phyloP scores from a whole-genome alignment of 768 basidiomycete species.

The Phylloporus sp. region DNA sequence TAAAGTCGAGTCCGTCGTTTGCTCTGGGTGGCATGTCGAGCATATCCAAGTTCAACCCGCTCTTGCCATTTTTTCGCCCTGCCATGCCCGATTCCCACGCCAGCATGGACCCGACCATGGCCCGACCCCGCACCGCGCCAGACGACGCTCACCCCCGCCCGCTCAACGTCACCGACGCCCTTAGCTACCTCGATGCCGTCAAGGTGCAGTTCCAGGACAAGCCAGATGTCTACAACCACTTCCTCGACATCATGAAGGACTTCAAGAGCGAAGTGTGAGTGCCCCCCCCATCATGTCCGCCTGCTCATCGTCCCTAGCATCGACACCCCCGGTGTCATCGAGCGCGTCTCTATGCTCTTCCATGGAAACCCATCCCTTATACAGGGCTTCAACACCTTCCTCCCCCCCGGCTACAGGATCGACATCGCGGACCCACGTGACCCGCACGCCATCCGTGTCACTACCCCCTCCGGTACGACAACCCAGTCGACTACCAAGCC shows the following conservation, averaged over 20 bases:
- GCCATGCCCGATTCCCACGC: slow-evolving; percentile 14
- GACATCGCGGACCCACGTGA: slow-evolving; percentile 72
- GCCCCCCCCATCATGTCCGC: background rate
- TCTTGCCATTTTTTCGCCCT: background rate
- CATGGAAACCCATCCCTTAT: slow-evolving; percentile 87
- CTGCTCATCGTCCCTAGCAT: slow-evolving; percentile 51
- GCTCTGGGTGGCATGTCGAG: slow-evolving; percentile 45
- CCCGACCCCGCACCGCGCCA: slow-evolving; percentile 33
- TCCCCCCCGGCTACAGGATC: slow-evolving; percentile 92
- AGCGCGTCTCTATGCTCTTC: slow-evolving; percentile 90
- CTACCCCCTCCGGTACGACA: slow-evolving; percentile 70
- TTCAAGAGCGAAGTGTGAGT: slow-evolving; percentile 94
- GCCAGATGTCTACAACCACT: slow-evolving; percentile 92
- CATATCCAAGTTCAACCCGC: background rate
- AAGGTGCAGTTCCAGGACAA: slow-evolving; percentile 87
- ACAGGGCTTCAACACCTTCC: slow-evolving; percentile 97
- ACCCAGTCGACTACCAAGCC: slow-evolving; percentile 56
- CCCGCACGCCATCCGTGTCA: slow-evolving; percentile 74
- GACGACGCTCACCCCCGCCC: slow-evolving; percentile 41
- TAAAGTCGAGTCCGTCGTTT: slow-evolving; percentile 75
- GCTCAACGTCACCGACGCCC: slow-evolving; percentile 88
- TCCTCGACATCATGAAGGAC: slow-evolving; percentile 98
- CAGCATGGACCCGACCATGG: slow-evolving; percentile 11
- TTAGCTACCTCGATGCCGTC: slow-evolving; percentile 92
- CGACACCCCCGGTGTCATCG: slow-evolving; percentile 96